Evolutionary conservation across 108 stramenopile species (phyloP).

Genomic region (Seminavis robusta): DNA sequence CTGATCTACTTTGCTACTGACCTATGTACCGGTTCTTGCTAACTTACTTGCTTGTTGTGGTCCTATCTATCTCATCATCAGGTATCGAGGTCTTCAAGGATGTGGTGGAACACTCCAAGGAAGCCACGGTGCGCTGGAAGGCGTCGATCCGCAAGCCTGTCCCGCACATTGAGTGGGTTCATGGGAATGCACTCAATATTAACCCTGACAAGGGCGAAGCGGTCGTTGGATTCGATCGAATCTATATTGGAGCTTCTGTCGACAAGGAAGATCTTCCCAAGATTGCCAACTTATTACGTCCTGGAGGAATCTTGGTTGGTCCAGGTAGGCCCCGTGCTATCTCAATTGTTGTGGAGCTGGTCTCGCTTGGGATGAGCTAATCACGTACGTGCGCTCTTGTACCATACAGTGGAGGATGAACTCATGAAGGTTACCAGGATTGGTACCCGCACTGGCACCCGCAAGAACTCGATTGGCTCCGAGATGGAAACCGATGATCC

Average conservation of each 20-base stretch:
- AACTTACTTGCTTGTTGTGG: no score
- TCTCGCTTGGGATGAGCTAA: neutral
- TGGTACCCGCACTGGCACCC: conserved; percentile 10
- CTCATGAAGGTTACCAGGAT: conserved; percentile 72
- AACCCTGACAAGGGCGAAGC: conserved; percentile 52
- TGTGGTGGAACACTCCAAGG: conserved; percentile 67
- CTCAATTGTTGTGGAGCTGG: neutral
- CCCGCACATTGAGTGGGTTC: conserved; percentile 53
- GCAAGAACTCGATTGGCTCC: no score
- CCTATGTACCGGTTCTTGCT: no score
- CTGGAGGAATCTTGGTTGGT: conserved; percentile 81
- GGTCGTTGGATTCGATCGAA: conserved; percentile 77
- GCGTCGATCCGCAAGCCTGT: conserved; percentile 7
- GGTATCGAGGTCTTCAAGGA: conserved; percentile 77
- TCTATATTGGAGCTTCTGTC: conserved; percentile 83
- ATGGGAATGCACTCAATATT: conserved; percentile 76
- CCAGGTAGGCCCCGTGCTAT: conserved; percentile 52
- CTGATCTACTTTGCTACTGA: no score
- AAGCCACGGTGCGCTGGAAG: conserved; percentile 63
- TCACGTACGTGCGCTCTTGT: neutral
- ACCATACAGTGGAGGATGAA: conserved; percentile 62
- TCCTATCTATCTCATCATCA: conserved; percentile 3
- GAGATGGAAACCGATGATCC: no score
- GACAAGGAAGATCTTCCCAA: conserved; percentile 37
- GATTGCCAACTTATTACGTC: conserved; percentile 67